Conservation (phyloP, 2,329 filamentous ascomycete species). For the Huntiella abstrusa region DNA sequence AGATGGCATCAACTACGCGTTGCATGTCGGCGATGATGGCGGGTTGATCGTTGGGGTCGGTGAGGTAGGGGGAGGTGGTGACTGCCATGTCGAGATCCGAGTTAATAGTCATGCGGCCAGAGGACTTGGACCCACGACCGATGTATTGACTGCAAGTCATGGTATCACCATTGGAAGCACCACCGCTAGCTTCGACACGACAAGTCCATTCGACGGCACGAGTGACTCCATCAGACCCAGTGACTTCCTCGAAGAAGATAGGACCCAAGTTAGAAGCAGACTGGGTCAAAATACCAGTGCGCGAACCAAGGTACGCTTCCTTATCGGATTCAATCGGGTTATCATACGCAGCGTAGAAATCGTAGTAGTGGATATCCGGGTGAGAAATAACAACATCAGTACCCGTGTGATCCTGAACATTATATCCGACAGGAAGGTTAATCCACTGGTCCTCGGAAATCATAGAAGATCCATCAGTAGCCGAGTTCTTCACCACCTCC, state of each 20-base stretch:
- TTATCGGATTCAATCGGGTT: slow-evolving; percentile 26
- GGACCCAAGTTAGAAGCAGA: slow-evolving; percentile 47
- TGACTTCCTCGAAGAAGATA: slow-evolving; percentile 34
- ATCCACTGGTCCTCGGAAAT: slow-evolving; percentile 34
- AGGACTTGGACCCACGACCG: slow-evolving; percentile 41
- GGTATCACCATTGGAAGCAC: slow-evolving; percentile 18
- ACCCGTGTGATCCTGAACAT: slow-evolving; percentile 37
- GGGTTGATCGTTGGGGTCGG: slow-evolving; percentile 37
- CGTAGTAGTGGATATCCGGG: slow-evolving; percentile 34
- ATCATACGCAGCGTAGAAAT: slow-evolving; percentile 44
- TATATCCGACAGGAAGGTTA: slow-evolving; percentile 37
- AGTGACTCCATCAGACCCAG: slow-evolving; percentile 36
- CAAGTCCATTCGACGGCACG: slow-evolving; percentile 49
- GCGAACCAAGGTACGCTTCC: slow-evolving; percentile 23
- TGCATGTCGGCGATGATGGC: slow-evolving; percentile 48
- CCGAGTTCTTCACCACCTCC: slow-evolving; percentile 28
- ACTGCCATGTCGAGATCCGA: slow-evolving; percentile 38
- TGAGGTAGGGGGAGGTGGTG: slow-evolving; percentile 39
- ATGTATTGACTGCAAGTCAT: slow-evolving; percentile 43
- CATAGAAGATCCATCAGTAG: slow-evolving; percentile 30
- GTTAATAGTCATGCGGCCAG: slow-evolving; percentile 42
- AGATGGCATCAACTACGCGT: slow-evolving; percentile 35
- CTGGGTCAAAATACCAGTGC: slow-evolving; percentile 42
- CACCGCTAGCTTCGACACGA: slow-evolving; percentile 38
- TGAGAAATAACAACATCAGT: slow-evolving; percentile 28